These are phyloP conservation scores for Daldinia sp. DNA, from an alignment of 2,329 filamentous ascomycete genomes.

Conservation along the genomic window DNA sequence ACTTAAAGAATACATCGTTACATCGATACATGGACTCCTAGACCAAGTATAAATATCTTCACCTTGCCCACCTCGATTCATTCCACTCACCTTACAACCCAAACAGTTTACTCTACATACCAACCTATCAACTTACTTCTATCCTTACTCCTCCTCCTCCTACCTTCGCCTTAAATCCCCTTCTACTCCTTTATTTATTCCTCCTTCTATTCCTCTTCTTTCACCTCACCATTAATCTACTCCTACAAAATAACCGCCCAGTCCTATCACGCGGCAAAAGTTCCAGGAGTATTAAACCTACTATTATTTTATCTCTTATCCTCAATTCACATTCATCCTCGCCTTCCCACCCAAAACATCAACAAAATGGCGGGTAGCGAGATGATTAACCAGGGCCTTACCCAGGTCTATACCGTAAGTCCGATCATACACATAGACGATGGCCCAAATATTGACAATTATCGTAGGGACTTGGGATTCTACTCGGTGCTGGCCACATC, in stretches of 20 bases:
- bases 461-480: slow-evolving; percentile 38
- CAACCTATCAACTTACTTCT: not conserved
- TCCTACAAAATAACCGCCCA: too few relatives aligned
- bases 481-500: slow-evolving; percentile 36
- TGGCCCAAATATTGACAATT: not conserved
- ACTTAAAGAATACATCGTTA: not conserved
- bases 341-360: not conserved
- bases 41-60: not conserved
- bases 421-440: too few relatives aligned
- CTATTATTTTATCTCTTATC: too few relatives aligned
- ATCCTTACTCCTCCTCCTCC: not conserved
- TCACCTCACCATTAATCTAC: not conserved
- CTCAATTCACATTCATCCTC: not conserved
- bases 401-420: slow-evolving; percentile 30
- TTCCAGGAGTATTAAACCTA: too few relatives aligned
- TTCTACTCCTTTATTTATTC: not conserved
- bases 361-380: slow-evolving; percentile 10
- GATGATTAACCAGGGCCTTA: slow-evolving; percentile 23
- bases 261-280: too few relatives aligned
- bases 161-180: not conserved
- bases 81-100: not conserved
- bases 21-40: not conserved
- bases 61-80: not conserved
- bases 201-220: not conserved
- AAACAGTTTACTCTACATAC: not conserved